phyloP scores from a whole-genome alignment of 306 rosid genomes.

The Citrullus mucosospermus region DNA sequence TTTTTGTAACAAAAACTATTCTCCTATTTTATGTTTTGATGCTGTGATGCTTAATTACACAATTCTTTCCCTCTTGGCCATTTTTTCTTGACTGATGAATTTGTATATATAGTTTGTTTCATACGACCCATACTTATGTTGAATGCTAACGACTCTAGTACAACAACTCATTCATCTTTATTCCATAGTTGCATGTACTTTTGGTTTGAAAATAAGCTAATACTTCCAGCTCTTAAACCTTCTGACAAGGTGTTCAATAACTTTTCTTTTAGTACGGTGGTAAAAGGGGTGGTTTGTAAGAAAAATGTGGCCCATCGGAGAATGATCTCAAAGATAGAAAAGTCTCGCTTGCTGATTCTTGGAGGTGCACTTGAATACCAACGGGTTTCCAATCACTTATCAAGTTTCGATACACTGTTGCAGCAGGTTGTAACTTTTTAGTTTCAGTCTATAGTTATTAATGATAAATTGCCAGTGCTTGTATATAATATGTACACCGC shows the following conservation, averaged over 20 bases:
- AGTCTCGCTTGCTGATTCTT: constrained; percentile 76
- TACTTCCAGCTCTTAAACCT: background rate
- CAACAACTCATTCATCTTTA: background rate
- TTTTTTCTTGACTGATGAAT: background rate
- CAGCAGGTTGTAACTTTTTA: constrained; percentile 73
- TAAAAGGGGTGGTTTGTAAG: constrained; percentile 93
- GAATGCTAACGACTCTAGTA: background rate
- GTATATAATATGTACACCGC: background rate
- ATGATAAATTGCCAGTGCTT: background rate
- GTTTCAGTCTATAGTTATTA: background rate
- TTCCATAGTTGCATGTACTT: background rate
- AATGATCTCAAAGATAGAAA: constrained; percentile 76
- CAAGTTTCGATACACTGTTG: constrained; percentile 91
- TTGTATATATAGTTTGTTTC: background rate
- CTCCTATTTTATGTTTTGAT: background rate
- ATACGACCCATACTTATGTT: background rate
- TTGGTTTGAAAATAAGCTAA: background rate
- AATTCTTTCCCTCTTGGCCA: background rate
- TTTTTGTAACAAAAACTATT: background rate
- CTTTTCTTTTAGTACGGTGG: constrained; percentile 51
- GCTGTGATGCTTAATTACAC: background rate
- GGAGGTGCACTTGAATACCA: constrained; percentile 99
- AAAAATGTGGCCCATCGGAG: constrained; percentile 96
- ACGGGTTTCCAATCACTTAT: constrained; percentile 68
- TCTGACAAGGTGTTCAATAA: background rate